Base-by-base conservation (phyloP, 495 filamentous ascomycete species). In the Aspergillus ellipticus region DNA sequence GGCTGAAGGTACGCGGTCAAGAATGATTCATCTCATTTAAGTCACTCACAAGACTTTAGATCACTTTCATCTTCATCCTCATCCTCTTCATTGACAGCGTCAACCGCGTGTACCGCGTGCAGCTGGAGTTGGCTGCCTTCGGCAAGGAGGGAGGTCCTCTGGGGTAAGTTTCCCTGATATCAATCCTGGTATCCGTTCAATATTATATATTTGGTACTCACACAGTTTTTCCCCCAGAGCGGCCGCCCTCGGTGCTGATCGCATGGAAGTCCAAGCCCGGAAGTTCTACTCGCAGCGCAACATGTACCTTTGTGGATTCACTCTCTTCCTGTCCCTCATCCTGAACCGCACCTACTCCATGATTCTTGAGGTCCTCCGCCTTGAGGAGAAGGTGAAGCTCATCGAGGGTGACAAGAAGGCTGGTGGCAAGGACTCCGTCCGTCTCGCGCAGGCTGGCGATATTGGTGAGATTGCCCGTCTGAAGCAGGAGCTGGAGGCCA, bases 231-330 rank as follows among this genome's bases (percentile, higher is more conserved):
- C 17, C 28, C 47, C 42, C 60, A 85, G 83, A 60, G 83, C 85
- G 47, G 83, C 85, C 35, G 83, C 86, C 49, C 80, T 95, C 35
- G 85, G 95, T 49, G 87, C 88, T 71, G 94, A 96, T 70, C 91
- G 94, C 58, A 90, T 95, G 84, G 94, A 98, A 75, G 91, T 97
- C 16, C 94, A 98, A 73, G 94, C 94, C 56, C 92, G 94, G 80
- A 97, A 97, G 74, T 98, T 98, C 81, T 98, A 98, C 84, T 96
- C 92, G 56, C 92, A 98, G 78, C 93, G 94, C 68, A 98, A 98
- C 84, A 97, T 98, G 95, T 98, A 98, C 78, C 91, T 98, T 53
- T 97, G 95, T 76, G 94, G 94, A 64, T 98, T 98, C 80, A 98
- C 94, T 0, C 88, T 97, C 56, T 98, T 98, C 86, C 86, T 98